These are phyloP conservation scores for Agrocybe chaxingu DNA, from an alignment of 768 basidiomycete species.

Conservation along the genomic window DNA sequence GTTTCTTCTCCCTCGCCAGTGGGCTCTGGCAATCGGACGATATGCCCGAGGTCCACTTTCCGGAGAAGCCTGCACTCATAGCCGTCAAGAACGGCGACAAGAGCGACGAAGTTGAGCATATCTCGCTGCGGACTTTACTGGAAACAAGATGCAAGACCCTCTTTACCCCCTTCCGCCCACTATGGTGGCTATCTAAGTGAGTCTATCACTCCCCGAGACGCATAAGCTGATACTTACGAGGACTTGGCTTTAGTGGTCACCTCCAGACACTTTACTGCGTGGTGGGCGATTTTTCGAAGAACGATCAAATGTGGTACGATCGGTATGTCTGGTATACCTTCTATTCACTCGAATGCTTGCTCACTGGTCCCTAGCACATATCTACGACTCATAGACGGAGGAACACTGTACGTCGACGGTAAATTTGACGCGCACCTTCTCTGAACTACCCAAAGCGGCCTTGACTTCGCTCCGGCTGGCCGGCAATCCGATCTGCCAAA, in stretches of 20 bases:
- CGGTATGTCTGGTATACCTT: conserved; percentile 31
- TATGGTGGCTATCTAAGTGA: conserved; percentile 51
- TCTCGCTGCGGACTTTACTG: conserved; percentile 36
- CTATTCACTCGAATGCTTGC: not conserved
- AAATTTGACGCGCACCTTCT: conserved; percentile 1
- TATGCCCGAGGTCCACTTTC: conserved; percentile 34
- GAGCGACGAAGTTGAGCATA: conserved; percentile 27
- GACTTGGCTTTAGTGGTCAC: conserved; percentile 44
- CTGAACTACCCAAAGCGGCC: conserved; percentile 38
- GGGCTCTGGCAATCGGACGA: conserved; percentile 15
- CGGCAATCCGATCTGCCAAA: conserved; percentile 27
- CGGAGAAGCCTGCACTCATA: conserved; percentile 33
- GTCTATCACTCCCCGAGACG: conserved; percentile 12
- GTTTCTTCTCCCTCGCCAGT: conserved; percentile 27
- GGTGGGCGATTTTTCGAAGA: conserved; percentile 55
- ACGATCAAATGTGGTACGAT: conserved; percentile 53
- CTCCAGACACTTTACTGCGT: conserved; percentile 62
- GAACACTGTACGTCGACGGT: conserved; percentile 50
- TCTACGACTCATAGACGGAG: conserved; percentile 55
- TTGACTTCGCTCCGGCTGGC: conserved; percentile 60
- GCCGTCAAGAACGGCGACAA: conserved; percentile 28
- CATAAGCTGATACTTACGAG: not conserved
- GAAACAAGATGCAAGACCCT: conserved; percentile 41
- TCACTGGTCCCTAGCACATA: conserved; percentile 31
- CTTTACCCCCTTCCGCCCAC: conserved; percentile 37